A percentile compares a stretch with the other conserved stretches of the same genome.
phyloP scores from a whole-genome alignment of 257 asterid species.

The Nicotiana benthamiana region DNA sequence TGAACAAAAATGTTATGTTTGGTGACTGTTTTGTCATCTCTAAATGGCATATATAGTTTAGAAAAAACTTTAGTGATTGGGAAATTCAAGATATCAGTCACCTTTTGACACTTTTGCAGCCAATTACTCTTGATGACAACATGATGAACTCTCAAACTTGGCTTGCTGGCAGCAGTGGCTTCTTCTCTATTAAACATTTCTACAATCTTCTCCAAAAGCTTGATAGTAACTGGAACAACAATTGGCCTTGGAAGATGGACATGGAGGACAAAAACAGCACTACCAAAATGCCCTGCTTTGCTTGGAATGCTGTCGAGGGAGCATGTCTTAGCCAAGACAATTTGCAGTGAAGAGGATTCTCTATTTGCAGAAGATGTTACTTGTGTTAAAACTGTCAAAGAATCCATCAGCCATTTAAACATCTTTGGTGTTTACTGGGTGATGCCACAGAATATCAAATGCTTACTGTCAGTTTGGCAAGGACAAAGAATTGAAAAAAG shows the following conservation, averaged over 20 bases:
- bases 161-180: neutral
- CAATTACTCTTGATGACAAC: neutral
- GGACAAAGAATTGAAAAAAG: neutral
- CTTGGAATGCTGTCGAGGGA: neutral
- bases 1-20: neutral
- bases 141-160: neutral
- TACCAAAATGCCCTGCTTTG: neutral
- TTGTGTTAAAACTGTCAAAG: neutral
- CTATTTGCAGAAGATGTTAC: neutral
- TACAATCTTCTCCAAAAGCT: neutral
- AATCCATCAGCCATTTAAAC: neutral
- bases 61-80: neutral
- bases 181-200: neutral
- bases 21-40: neutral
- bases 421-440: neutral
- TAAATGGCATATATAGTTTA: neutral
- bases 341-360: neutral
- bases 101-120: neutral
- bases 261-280: neutral
- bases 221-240: neutral
- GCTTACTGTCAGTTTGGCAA: neutral
- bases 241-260: neutral
- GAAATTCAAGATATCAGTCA: neutral
- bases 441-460: neutral
- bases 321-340: neutral